Evolutionary conservation across 768 basidiomycete species (phyloP).

Genomic region (Boletus bicolor): DNA sequence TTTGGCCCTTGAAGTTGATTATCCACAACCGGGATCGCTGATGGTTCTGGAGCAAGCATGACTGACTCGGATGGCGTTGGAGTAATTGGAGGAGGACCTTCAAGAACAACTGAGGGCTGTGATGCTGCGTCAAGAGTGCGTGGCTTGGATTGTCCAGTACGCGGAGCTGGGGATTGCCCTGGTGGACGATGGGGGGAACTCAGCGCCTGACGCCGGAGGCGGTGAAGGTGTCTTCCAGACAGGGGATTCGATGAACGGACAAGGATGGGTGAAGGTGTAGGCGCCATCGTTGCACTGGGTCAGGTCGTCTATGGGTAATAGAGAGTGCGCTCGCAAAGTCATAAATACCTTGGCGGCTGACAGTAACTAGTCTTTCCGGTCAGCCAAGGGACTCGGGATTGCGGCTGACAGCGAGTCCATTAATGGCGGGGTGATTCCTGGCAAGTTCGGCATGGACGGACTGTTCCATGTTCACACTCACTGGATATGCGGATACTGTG

Average conservation of each 20-base stretch:
- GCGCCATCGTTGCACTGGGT: slow-evolving; percentile 20
- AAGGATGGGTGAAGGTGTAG: slow-evolving; percentile 10
- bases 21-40: not conserved
- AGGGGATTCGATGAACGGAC: not conserved
- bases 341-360: slow-evolving; percentile 31
- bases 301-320: not conserved
- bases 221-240: slow-evolving; percentile 9
- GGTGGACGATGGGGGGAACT: slow-evolving; percentile 2
- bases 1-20: slow-evolving; percentile 1
- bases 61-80: slow-evolving; percentile 6
- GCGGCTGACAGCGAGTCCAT: slow-evolving; percentile 20
- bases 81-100: not conserved
- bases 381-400: slow-evolving; percentile 10
- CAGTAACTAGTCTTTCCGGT: slow-evolving; percentile 8
- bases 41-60: slow-evolving; percentile 3
- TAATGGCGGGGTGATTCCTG: not conserved
- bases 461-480: not conserved
- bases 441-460: not conserved
- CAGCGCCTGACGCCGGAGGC: slow-evolving; percentile 16
- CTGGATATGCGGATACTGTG: not conserved
- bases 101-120: slow-evolving; percentile 8
- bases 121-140: slow-evolving; percentile 4
- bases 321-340: slow-evolving; percentile 1
- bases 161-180: not conserved
- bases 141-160: not conserved